Evolutionary conservation across 805 yeast genomes (phyloP).

Genomic region (Ogataea ganodermae): DNA sequence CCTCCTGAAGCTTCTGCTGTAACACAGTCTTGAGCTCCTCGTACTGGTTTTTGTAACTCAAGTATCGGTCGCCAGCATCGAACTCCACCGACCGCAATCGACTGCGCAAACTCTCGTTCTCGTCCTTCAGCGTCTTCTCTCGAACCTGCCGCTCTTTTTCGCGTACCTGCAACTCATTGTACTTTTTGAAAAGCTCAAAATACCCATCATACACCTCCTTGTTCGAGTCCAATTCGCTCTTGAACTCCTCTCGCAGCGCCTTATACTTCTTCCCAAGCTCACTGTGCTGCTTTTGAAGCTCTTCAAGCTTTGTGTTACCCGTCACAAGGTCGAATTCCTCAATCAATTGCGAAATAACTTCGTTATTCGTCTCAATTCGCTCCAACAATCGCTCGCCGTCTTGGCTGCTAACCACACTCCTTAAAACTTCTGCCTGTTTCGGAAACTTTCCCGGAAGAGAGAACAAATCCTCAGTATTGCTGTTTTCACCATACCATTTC

Average conservation of each 20-base stretch:
- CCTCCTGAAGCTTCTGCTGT: slow-evolving; percentile 15
- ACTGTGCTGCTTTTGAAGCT: slow-evolving; percentile 17
- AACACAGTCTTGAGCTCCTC: slow-evolving; percentile 18
- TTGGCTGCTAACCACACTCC: neutral
- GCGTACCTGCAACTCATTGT: slow-evolving; percentile 10
- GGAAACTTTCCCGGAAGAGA: slow-evolving; percentile 24
- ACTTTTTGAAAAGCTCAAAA: slow-evolving; percentile 25
- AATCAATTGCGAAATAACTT: slow-evolving; percentile 12
- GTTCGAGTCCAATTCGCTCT: slow-evolving; percentile 24
- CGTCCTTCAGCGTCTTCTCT: slow-evolving; percentile 11
- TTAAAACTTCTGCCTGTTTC: neutral
- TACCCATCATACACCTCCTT: slow-evolving; percentile 30
- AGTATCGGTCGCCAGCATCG: slow-evolving; percentile 12
- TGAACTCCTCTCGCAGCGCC: slow-evolving; percentile 28
- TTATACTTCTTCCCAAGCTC: slow-evolving; percentile 22
- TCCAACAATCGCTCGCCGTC: slow-evolving; percentile 6
- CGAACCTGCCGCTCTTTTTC: slow-evolving; percentile 2
- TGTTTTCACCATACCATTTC: slow-evolving; percentile 15
- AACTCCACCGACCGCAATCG: slow-evolving; percentile 7
- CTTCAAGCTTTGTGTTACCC: slow-evolving; percentile 15
- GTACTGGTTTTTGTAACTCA: slow-evolving; percentile 21
- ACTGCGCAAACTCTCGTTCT: slow-evolving; percentile 9
- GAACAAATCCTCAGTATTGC: slow-evolving; percentile 14
- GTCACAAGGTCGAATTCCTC: slow-evolving; percentile 18
- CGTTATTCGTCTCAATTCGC: slow-evolving; percentile 17